Evolutionary conservation across 768 basidiomycete species (phyloP).

Genomic region (Psilocybe cubensis): DNA sequence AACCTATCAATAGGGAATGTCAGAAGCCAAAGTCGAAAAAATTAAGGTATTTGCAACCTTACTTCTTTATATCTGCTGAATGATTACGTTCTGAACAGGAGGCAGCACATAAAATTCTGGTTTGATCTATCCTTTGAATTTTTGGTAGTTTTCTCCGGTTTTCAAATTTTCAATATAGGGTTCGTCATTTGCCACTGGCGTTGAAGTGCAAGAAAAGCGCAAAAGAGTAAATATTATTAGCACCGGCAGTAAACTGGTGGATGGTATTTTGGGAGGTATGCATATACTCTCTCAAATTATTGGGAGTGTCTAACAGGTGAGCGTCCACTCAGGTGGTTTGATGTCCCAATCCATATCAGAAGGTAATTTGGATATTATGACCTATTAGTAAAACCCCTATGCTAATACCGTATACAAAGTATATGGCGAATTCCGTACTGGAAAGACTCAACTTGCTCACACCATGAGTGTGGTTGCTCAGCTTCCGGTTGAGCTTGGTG

Average conservation of each 20-base stretch:
- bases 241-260: slow-evolving; percentile 92
- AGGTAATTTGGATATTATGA: slow-evolving; percentile 42
- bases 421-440: slow-evolving; percentile 95
- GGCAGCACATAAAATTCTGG: slow-evolving; percentile 86
- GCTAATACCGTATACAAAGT: slow-evolving; percentile 75
- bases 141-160: not conserved
- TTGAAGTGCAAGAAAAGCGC: slow-evolving; percentile 87
- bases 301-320: not conserved
- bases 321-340: slow-evolving; percentile 64
- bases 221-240: slow-evolving; percentile 83
- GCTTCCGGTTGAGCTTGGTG: slow-evolving; percentile 87
- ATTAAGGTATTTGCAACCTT: slow-evolving; percentile 63
- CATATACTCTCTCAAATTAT: not conserved
- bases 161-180: slow-evolving; percentile 52
- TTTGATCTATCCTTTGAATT: slow-evolving; percentile 30
- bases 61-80: not conserved
- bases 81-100: slow-evolving; percentile 54
- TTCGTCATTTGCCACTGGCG: slow-evolving; percentile 88
- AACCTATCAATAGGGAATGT: slow-evolving; percentile 70
- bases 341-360: slow-evolving; percentile 95
- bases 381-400: not conserved
- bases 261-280: slow-evolving; percentile 85
- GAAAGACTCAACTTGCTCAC: slow-evolving; percentile 95
- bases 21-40: slow-evolving; percentile 97
- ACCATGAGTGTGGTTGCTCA: slow-evolving; percentile 93